These are phyloP conservation scores for Lactarius sp. DNA, from an alignment of 768 basidiomycete species.

Conservation along the genomic window DNA sequence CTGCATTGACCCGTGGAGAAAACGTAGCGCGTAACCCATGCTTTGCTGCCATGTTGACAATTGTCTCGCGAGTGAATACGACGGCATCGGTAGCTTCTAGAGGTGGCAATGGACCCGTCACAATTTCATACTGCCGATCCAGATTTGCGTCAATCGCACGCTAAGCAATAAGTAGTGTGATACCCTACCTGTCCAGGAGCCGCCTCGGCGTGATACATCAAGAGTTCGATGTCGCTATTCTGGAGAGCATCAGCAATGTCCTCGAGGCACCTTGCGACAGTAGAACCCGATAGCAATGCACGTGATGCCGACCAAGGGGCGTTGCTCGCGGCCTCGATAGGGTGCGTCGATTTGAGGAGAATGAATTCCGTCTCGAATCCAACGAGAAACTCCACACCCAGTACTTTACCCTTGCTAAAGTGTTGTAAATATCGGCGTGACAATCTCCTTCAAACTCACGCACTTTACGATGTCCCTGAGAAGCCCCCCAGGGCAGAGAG, in stretches of 20 bases:
- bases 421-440: neutral
- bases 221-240: slow-evolving; percentile 50
- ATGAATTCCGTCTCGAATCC: slow-evolving; percentile 71
- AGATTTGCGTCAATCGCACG: neutral
- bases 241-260: slow-evolving; percentile 54
- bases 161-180: neutral
- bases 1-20: slow-evolving; percentile 48
- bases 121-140: slow-evolving; percentile 52
- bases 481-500: slow-evolving; percentile 57
- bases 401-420: slow-evolving; percentile 34
- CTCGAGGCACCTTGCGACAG: slow-evolving; percentile 43
- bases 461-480: slow-evolving; percentile 50
- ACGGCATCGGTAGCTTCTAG: slow-evolving; percentile 64
- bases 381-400: slow-evolving; percentile 49
- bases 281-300: slow-evolving; percentile 40
- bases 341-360: slow-evolving; percentile 48
- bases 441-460: slow-evolving; percentile 24
- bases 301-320: slow-evolving; percentile 45
- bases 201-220: slow-evolving; percentile 65
- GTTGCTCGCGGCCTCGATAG: slow-evolving; percentile 43
- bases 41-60: slow-evolving; percentile 58
- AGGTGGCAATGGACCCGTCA: slow-evolving; percentile 62
- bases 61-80: slow-evolving; percentile 61
- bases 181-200: slow-evolving; percentile 55
- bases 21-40: slow-evolving; percentile 62